Conservation (phyloP, 1,284 basidiomycete species). For the Peniophora sp. region DNA sequence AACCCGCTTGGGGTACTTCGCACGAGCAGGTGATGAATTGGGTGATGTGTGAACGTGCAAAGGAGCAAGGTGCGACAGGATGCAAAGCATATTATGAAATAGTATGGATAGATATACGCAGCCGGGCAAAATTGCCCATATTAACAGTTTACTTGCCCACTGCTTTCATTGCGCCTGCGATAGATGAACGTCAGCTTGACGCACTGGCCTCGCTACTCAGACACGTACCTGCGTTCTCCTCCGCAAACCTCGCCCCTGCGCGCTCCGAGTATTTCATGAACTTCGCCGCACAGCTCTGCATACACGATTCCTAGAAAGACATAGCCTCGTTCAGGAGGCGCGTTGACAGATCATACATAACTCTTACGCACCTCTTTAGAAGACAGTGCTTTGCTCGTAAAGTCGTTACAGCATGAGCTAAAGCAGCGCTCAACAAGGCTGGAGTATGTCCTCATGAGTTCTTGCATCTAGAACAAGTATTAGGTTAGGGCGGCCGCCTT, state of each 20-base stretch:
- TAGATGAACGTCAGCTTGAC: not conserved
- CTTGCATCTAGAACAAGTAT: slow-evolving; percentile 98
- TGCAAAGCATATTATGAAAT: too few species aligned
- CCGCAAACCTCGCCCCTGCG: slow-evolving; percentile 87
- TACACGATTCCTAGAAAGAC: slow-evolving; percentile 51
- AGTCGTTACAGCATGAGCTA: slow-evolving; percentile 91
- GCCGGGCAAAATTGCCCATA: too few species aligned
- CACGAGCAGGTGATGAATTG: too few species aligned
- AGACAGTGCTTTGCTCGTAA: slow-evolving; percentile 89
- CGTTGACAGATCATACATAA: too few species aligned
- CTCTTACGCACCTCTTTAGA: slow-evolving; percentile 75
- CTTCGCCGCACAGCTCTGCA: slow-evolving; percentile 81
- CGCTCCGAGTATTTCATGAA: slow-evolving; percentile 97
- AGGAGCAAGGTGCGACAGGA: too few species aligned
- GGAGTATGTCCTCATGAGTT: slow-evolving; percentile 96
- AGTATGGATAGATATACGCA: too few species aligned
- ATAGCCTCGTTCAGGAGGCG: not conserved
- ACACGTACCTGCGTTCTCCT: slow-evolving; percentile 77
- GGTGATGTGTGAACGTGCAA: too few species aligned
- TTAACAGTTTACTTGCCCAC: slow-evolving; percentile 7
- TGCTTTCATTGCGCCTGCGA: slow-evolving; percentile 24
- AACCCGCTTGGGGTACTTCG: too few species aligned
- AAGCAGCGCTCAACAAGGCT: slow-evolving; percentile 95
- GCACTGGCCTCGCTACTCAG: not conserved
- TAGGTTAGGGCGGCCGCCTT: too few species aligned